Base-by-base conservation (phyloP, 1,284 basidiomycete species). In the Boletus smithii region DNA sequence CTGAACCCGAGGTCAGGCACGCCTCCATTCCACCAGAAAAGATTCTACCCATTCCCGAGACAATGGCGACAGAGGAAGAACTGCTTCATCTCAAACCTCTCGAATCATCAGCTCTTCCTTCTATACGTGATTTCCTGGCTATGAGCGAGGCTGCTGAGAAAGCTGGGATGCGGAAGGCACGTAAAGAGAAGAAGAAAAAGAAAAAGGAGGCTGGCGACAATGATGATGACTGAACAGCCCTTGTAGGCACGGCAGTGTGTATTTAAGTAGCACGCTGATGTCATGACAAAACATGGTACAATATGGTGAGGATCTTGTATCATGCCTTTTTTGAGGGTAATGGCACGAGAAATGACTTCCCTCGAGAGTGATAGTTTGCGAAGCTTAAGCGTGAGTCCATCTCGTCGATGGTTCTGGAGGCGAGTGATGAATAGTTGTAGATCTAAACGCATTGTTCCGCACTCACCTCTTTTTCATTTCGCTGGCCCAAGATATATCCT, bases 401-500 rank as follows among this genome's bases (percentile, higher is more conserved):
- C 53, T 88, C 85, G 61, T 91, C 89, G 45, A 89, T 83, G 52
- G 81, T 77, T 56, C 88, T 88, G 56, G 37, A 43, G 48, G 41
- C 5, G 33, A 27, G 11, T 16, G 16, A 40, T 23, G 24, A 48
- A 39, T 14, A 39, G 17, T 40, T 10, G n/a, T 24, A 5, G 20
- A 4, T 36, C 24, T 23, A 16, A 17, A 29, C 4, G 18, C 0
- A 27, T 18, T 24, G 16, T 11, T 24, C 7, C 18, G 22, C 9
- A 66, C 72, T 50, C 58, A 90, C 90, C 84, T 76, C 64, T 80
- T 84, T 59, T 79, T 80, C 89, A 92, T 91, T 69, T 93, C 90
- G 60, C 86, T 89, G n/a, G 88, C 79, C 90, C 89, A 93, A 27
- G 85, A 85, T 51, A 91, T 86, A 58, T 90, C 86, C 56, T 84